These are phyloP conservation scores for Fusarium sp. DNA, from an alignment of 2,329 filamentous ascomycete genomes.

Conservation along the genomic window DNA sequence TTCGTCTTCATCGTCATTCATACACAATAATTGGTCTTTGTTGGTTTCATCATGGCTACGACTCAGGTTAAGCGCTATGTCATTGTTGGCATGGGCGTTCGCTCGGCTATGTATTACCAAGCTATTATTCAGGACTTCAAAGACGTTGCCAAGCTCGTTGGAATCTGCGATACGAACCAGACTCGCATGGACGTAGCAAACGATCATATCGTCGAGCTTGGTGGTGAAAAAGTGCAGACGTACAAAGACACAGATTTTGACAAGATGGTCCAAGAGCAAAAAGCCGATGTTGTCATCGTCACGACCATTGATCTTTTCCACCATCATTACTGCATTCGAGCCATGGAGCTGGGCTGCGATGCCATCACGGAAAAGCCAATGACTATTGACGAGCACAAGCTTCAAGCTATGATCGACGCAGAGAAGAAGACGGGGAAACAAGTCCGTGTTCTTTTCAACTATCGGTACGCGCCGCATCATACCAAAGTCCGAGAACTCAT, in stretches of 20 bases:
- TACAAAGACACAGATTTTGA: conserved; percentile 66
- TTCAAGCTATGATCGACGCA: conserved; percentile 57
- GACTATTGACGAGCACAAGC: conserved; percentile 65
- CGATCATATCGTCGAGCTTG: conserved; percentile 55
- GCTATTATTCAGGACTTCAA: conserved; percentile 64
- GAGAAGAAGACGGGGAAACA: conserved; percentile 49
- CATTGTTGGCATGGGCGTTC: conserved; percentile 66
- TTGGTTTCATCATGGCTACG: conserved; percentile 13
- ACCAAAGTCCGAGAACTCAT: conserved; percentile 66
- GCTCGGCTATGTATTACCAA: conserved; percentile 68
- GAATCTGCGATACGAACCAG: conserved; percentile 68
- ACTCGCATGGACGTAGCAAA: conserved; percentile 68
- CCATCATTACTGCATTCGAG: conserved; percentile 66
- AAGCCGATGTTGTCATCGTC: conserved; percentile 68
- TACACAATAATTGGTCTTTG: not conserved
- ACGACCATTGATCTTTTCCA: conserved; percentile 71
- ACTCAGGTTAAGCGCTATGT: conserved; percentile 56
- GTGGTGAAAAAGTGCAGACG: conserved; percentile 60
- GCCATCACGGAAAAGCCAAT: conserved; percentile 72
- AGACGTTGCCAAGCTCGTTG: conserved; percentile 60
- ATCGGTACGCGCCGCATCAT: conserved; percentile 71
- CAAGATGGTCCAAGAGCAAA: conserved; percentile 64
- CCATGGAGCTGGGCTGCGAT: conserved; percentile 66
- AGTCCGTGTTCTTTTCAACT: conserved; percentile 70
- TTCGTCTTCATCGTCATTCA: too few species aligned